phyloP scores from a whole-genome alignment of 2,329 filamentous ascomycete species.

The Leptodontidium sp. region DNA sequence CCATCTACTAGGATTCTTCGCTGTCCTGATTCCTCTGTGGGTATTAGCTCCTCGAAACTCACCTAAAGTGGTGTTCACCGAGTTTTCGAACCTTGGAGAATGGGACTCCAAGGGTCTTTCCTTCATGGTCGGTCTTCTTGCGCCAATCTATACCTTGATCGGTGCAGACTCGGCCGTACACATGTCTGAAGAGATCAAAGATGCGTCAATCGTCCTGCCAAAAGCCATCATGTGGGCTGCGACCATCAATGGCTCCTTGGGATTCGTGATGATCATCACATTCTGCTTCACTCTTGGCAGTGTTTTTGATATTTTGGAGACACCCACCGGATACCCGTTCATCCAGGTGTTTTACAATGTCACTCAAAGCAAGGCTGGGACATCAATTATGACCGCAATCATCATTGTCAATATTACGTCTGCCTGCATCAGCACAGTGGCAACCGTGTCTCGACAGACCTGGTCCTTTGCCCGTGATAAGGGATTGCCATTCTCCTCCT shows the following conservation, averaged over 20 bases:
- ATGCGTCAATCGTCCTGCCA: conserved; percentile 56
- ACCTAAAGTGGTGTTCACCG: conserved; percentile 42
- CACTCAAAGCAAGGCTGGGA: conserved; percentile 53
- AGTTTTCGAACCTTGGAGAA: conserved; percentile 45
- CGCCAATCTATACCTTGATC: conserved; percentile 44
- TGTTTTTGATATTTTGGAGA: conserved; percentile 48
- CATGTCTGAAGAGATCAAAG: conserved; percentile 59
- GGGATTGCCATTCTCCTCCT: conserved; percentile 51
- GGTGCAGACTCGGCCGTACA: conserved; percentile 44
- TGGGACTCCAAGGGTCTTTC: conserved; percentile 47
- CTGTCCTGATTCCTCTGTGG: conserved; percentile 52
- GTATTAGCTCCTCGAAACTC: conserved; percentile 35
- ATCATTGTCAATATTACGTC: conserved; percentile 50
- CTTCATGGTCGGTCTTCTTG: conserved; percentile 50
- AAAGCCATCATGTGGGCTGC: conserved; percentile 55
- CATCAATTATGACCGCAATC: conserved; percentile 56
- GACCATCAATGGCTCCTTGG: conserved; percentile 56
- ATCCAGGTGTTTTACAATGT: conserved; percentile 61
- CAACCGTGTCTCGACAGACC: conserved; percentile 49
- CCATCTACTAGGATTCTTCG: conserved; percentile 56
- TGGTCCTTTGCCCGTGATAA: conserved; percentile 56
- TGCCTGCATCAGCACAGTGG: conserved; percentile 48
- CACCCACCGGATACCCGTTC: conserved; percentile 56
- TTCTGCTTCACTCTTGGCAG: conserved; percentile 49
- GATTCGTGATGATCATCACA: conserved; percentile 50